phyloP scores from a whole-genome alignment of 2,329 filamentous ascomycete genomes.

The Aspergillus sp. region DNA sequence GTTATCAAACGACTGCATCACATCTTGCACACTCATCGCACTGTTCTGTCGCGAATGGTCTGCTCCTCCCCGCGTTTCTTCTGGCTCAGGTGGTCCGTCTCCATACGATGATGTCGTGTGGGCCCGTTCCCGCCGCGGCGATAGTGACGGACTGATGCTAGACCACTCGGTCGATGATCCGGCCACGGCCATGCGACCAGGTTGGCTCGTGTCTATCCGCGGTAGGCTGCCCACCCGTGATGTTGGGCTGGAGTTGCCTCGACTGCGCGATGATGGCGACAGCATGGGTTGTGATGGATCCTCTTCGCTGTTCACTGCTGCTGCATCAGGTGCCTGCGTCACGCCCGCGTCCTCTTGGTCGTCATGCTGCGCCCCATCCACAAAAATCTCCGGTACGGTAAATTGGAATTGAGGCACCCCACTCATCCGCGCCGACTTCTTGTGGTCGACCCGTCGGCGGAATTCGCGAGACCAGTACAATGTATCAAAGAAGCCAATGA shows the following conservation, averaged over 20 bases:
- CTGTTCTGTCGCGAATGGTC: slow-evolving; percentile 59
- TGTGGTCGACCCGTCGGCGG: slow-evolving; percentile 67
- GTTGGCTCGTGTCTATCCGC: slow-evolving; percentile 39
- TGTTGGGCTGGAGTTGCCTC: slow-evolving; percentile 25
- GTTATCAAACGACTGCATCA: slow-evolving; percentile 80
- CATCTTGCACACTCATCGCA: slow-evolving; percentile 68
- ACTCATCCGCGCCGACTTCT: slow-evolving; percentile 71
- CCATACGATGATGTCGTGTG: slow-evolving; percentile 26
- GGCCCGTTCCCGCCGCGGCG: slow-evolving; percentile 23
- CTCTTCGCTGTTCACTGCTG: slow-evolving; percentile 5
- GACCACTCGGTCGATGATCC: slow-evolving; percentile 44
- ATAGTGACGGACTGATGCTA: slow-evolving; percentile 48
- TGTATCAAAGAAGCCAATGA: slow-evolving; percentile 94
- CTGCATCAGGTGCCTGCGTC: slow-evolving; percentile 5
- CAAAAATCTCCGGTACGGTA: slow-evolving; percentile 81
- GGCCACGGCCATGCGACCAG: slow-evolving; percentile 31
- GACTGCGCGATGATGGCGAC: slow-evolving; percentile 23
- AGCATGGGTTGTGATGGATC: slow-evolving; percentile 26
- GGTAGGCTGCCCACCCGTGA: slow-evolving; percentile 38
- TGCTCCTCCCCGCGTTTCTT: slow-evolving; percentile 11
- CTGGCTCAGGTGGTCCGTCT: slow-evolving; percentile 14
- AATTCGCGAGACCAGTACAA: slow-evolving; percentile 81
- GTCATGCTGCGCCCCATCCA: slow-evolving; percentile 65
- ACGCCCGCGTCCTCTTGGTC: slow-evolving; percentile 23
- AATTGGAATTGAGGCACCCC: slow-evolving; percentile 74